Conservation (phyloP, 495 filamentous ascomycete genomes). For the Xylaria bambusicola region DNA sequence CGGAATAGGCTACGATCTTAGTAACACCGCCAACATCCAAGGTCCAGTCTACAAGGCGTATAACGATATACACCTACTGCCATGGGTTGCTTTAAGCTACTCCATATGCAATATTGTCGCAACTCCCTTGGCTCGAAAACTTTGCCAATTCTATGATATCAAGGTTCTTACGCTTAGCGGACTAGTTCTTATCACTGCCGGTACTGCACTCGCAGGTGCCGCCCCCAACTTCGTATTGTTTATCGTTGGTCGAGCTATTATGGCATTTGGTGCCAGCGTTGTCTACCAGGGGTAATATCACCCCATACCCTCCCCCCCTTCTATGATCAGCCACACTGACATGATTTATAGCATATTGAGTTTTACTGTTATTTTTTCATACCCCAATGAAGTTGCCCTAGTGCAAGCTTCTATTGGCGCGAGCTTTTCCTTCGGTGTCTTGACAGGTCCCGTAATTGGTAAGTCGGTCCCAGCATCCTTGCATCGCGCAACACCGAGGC, state of each 20-base stretch:
- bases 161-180: constrained; percentile 54
- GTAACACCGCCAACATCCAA: constrained; percentile 20
- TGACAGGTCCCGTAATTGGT: constrained; percentile 62
- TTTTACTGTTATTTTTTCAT: constrained; percentile 46
- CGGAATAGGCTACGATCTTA: constrained; percentile 18
- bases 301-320: background rate
- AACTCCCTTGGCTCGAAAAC: constrained; percentile 41
- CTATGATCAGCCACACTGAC: constrained; percentile 17
- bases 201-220: constrained; percentile 54
- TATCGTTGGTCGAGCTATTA: constrained; percentile 50
- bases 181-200: constrained; percentile 52
- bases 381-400: constrained; percentile 45
- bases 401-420: constrained; percentile 45
- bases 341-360: constrained; percentile 34
- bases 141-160: constrained; percentile 53
- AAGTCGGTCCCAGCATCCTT: background rate
- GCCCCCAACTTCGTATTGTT: constrained; percentile 53
- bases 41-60: constrained; percentile 23
- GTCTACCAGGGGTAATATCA: constrained; percentile 46
- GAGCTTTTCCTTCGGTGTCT: constrained; percentile 52
- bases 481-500: background rate
- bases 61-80: constrained; percentile 25
- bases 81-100: constrained; percentile 41
- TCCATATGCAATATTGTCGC: constrained; percentile 46
- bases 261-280: constrained; percentile 44